Conservation (phyloP, 768 basidiomycete species). For the Pisolithus sp. region DNA sequence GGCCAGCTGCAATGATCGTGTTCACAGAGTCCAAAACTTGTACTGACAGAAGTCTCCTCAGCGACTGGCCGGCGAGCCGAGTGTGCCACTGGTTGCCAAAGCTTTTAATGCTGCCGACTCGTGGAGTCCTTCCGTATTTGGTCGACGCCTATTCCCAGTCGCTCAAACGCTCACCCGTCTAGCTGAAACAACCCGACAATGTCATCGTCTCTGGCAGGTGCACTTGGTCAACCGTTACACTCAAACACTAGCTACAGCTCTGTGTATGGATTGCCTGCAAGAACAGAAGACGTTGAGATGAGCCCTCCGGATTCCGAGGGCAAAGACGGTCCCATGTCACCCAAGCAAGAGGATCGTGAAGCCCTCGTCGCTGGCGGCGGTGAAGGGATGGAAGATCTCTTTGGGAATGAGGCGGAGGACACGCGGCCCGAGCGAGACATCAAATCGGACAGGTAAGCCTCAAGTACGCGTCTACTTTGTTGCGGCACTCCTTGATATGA, state of each 20-base stretch:
- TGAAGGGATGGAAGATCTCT: conserved; percentile 72
- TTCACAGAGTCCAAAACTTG: too few relatives aligned
- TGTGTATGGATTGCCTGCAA: conserved; percentile 1
- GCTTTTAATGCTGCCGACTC: too few relatives aligned
- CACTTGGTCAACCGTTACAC: conserved; percentile 36
- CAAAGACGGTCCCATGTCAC: conserved; percentile 9
- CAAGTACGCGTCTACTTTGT: conserved; percentile 5
- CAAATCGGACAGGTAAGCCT: conserved; percentile 43
- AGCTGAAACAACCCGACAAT: conserved; percentile 23
- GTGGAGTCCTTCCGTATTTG: too few relatives aligned
- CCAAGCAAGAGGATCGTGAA: conserved; percentile 12
- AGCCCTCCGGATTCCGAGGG: conserved; percentile 13
- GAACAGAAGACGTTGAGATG: conserved; percentile 40
- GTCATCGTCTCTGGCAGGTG: conserved; percentile 53
- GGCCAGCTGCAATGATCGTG: too few relatives aligned
- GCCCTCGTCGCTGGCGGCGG: conserved; percentile 23
- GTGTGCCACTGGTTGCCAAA: too few relatives aligned
- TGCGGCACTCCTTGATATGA: conserved; percentile 14
- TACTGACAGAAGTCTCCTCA: too few relatives aligned
- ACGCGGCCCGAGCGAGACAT: conserved; percentile 27
- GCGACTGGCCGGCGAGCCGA: too few relatives aligned
- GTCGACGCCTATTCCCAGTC: too few relatives aligned
- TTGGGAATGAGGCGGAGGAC: conserved; percentile 61
- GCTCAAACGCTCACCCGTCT: too few relatives aligned
- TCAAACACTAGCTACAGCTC: conserved; percentile 15